A percentile compares a stretch with the other conserved stretches of the same genome.
Evolutionary conservation across 2,329 filamentous ascomycete genomes (phyloP).

Genomic region (Neofusicoccum sp.): DNA sequence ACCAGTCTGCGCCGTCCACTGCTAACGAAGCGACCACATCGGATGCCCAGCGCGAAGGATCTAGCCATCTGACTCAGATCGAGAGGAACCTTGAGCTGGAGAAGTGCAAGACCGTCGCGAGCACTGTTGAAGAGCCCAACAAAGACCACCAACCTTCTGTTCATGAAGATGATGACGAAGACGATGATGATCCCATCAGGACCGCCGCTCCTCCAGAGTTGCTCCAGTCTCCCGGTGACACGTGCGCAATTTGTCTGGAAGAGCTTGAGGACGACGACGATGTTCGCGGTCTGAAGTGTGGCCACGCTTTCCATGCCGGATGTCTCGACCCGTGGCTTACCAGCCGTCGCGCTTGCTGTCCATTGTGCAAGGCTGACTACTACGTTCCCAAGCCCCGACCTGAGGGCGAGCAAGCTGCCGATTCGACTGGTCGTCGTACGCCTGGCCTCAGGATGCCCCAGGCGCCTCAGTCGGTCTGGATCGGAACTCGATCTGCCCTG

Average conservation of each 20-base stretch:
- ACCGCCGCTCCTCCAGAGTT: constrained; percentile 79
- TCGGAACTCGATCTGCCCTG: constrained; percentile 27
- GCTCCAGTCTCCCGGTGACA: constrained; percentile 78
- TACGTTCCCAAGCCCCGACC: constrained; percentile 88
- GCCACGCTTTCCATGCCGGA: constrained; percentile 95
- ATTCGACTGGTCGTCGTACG: constrained; percentile 29
- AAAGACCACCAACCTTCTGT: constrained; percentile 25
- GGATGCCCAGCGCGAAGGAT: constrained; percentile 30
- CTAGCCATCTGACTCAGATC: constrained; percentile 20
- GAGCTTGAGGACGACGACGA: constrained; percentile 93
- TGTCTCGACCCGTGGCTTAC: constrained; percentile 98
- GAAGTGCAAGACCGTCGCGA: constrained; percentile 31
- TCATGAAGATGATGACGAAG: constrained; percentile 58
- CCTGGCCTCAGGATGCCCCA: constrained; percentile 30
- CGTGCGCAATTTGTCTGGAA: constrained; percentile 95
- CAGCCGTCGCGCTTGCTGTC: constrained; percentile 88
- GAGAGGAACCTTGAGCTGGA: constrained; percentile 30
- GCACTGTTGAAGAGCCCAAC: constrained; percentile 24
- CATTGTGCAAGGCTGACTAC: constrained; percentile 96
- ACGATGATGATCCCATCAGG: constrained; percentile 78
- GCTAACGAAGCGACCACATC: constrained; percentile 11
- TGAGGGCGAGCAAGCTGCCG: constrained; percentile 46
- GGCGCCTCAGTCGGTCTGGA: constrained; percentile 34
- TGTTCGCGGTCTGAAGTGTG: constrained; percentile 87
- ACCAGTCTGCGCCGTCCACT: constrained; percentile 1